phyloP scores from a whole-genome alignment of 1,284 basidiomycete species.

The Wallemia hederae region DNA sequence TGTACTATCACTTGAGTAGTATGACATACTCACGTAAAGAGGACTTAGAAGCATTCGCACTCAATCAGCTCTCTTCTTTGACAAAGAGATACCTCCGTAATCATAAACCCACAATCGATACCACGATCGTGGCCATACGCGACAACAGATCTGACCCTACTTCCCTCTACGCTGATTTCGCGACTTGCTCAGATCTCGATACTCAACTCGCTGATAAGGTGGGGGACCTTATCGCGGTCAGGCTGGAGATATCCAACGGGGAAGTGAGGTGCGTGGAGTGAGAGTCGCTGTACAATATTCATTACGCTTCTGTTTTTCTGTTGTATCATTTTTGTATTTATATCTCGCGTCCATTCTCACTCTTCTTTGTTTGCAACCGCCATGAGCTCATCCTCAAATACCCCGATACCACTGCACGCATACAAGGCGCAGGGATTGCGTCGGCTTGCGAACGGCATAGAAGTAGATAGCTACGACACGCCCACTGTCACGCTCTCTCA shows the following conservation, averaged over 20 bases:
- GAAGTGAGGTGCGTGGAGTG: too few species aligned
- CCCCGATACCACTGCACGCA: too few species aligned
- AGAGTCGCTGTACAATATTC: too few species aligned
- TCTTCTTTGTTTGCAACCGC: too few species aligned
- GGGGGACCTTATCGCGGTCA: not conserved
- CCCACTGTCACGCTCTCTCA: too few species aligned
- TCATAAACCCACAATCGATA: not conserved
- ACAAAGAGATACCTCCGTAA: not conserved
- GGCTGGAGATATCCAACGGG: not conserved
- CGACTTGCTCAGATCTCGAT: not conserved
- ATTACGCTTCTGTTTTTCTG: too few species aligned
- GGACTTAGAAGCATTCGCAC: not conserved
- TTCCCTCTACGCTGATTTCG: not conserved
- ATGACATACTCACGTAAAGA: not conserved
- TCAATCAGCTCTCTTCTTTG: not conserved
- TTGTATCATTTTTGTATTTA: too few species aligned
- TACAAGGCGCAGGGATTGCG: too few species aligned
- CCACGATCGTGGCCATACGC: not conserved
- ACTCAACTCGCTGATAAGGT: not conserved
- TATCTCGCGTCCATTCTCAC: too few species aligned
- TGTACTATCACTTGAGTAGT: not conserved
- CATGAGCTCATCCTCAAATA: too few species aligned
- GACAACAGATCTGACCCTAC: not conserved
- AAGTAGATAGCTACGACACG: too few species aligned
- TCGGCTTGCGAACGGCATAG: too few species aligned